Conservation (phyloP, 1,284 basidiomycete genomes). For the Irpex lacteus region DNA sequence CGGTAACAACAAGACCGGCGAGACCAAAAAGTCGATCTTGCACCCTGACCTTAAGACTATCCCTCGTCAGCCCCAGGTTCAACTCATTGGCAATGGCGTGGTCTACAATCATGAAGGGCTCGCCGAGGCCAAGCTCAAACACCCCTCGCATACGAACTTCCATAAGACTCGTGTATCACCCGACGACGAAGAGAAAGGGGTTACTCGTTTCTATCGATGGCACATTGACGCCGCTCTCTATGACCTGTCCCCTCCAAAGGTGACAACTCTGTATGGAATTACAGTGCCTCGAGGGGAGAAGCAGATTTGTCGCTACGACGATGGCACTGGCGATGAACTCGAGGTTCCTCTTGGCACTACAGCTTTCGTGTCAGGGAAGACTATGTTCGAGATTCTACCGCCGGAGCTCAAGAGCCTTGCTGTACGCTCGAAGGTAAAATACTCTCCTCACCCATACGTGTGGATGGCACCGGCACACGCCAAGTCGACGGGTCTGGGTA, state of each 20-base stretch:
- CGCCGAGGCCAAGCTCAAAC: constrained; percentile 64
- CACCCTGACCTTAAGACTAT: constrained; percentile 88
- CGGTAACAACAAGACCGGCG: constrained; percentile 79
- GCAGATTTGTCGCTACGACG: constrained; percentile 83
- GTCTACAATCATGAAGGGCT: constrained; percentile 80
- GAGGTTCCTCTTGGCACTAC: constrained; percentile 85
- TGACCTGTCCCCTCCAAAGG: constrained; percentile 82
- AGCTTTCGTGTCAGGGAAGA: constrained; percentile 77
- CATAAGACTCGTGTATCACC: constrained; percentile 80
- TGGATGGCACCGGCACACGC: constrained; percentile 82
- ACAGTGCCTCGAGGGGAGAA: constrained; percentile 64
- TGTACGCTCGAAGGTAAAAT: constrained; percentile 69
- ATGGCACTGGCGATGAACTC: constrained; percentile 83
- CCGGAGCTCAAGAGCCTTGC: constrained; percentile 78
- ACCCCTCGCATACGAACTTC: constrained; percentile 87
- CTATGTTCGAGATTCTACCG: constrained; percentile 84
- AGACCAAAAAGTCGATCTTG: constrained; percentile 71
- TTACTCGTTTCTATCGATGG: constrained; percentile 89
- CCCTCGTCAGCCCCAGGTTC: constrained; percentile 81
- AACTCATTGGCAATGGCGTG: constrained; percentile 79
- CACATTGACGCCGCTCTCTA: constrained; percentile 95
- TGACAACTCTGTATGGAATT: constrained; percentile 86
- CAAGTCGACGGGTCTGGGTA: constrained; percentile 72
- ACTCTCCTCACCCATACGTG: constrained; percentile 78
- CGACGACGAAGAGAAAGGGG: constrained; percentile 74